A percentile compares a stretch with the other conserved stretches of the same genome.
Conservation (phyloP, 495 filamentous ascomycete genomes). For the Aspergillus carlsbadensis region DNA sequence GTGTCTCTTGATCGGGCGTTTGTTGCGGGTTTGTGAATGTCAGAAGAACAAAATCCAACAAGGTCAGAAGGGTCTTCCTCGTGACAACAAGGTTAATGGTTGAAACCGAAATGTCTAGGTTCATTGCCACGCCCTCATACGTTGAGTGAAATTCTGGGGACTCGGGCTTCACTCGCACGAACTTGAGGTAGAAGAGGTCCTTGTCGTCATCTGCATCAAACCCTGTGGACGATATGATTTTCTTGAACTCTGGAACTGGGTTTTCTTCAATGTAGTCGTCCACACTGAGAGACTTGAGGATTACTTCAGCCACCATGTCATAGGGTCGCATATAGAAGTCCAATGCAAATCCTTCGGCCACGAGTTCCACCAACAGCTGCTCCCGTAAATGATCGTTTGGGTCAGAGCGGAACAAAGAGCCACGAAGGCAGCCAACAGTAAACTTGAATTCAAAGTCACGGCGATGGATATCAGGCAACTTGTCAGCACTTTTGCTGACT, state of each 20-base stretch:
- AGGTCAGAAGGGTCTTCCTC: conserved; percentile 84
- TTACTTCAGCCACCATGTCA: conserved; percentile 88
- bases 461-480: conserved; percentile 69
- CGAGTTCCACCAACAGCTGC: conserved; percentile 80
- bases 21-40: conserved; percentile 81
- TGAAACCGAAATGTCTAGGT: conserved; percentile 86
- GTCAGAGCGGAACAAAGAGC: conserved; percentile 85
- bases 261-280: conserved; percentile 94
- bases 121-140: conserved; percentile 90
- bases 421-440: conserved; percentile 86
- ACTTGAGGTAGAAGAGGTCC: conserved; percentile 84
- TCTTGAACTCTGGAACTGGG: conserved; percentile 89
- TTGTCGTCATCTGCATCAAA: conserved; percentile 66
- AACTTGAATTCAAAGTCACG: conserved; percentile 95
- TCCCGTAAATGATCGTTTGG: conserved; percentile 74
- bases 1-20: conserved; percentile 30
- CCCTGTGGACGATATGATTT: conserved; percentile 87
- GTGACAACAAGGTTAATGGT: conserved; percentile 96
- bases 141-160: conserved; percentile 89
- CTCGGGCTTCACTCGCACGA: conserved; percentile 82
- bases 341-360: conserved; percentile 85
- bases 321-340: conserved; percentile 84
- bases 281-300: conserved; percentile 81
- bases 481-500: conserved; percentile 55
- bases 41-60: conserved; percentile 93